Conservation (phyloP, 192 early-diverging fungal genomes). For the Umbelopsis isabellina region DNA sequence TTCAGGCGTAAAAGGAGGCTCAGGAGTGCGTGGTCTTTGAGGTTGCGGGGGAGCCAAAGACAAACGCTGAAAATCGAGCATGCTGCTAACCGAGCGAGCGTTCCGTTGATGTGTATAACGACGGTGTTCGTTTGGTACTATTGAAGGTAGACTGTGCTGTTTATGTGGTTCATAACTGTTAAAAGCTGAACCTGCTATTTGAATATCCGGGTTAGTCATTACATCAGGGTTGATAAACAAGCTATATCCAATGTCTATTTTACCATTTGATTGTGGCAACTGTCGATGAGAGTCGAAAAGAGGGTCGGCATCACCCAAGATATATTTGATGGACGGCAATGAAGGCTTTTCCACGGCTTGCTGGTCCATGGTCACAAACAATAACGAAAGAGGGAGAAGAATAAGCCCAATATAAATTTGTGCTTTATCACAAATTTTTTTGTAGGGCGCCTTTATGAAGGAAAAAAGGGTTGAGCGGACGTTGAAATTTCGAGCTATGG, state of each 20-base stretch:
- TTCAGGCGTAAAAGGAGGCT: no score
- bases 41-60: conserved; percentile 1
- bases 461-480: not conserved
- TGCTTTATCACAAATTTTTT: no score
- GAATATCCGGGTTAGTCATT: no score
- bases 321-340: conserved; percentile 15
- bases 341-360: conserved; percentile 12
- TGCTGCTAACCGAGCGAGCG: conserved; percentile 3
- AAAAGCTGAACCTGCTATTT: not conserved
- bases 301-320: conserved; percentile 13
- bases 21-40: not conserved
- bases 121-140: not conserved
- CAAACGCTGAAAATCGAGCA: conserved; percentile 16
- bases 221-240: no score
- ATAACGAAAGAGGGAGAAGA: not conserved
- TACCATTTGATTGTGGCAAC: not conserved
- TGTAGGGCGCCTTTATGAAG: no score
- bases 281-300: not conserved
- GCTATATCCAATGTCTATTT: not conserved
- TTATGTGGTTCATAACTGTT: not conserved
- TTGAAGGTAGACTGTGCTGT: not conserved
- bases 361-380: not conserved
- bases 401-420: not conserved
- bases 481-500: not conserved
- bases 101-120: conserved; percentile 1